Conservation (phyloP, 768 basidiomycete genomes). For the Leccinum imitatum region DNA sequence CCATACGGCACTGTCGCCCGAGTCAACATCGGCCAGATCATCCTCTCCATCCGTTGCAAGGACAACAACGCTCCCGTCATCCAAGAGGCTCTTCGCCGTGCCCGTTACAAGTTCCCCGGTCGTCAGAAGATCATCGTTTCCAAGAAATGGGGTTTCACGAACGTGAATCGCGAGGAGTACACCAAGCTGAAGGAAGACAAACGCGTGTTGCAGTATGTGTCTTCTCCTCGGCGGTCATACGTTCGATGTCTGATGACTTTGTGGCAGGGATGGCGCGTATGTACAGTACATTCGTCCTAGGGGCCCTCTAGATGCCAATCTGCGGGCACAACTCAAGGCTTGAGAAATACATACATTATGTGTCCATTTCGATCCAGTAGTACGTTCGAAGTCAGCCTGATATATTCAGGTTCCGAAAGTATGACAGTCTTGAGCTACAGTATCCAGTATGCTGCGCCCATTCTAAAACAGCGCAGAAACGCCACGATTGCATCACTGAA, state of each 20-base stretch:
- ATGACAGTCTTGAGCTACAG: background rate
- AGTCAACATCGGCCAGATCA: constrained; percentile 96
- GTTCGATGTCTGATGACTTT: background rate
- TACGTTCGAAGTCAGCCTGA: background rate
- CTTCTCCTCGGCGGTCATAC: background rate
- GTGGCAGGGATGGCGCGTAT: constrained; percentile 78
- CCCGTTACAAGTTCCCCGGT: constrained; percentile 99
- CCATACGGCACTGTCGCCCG: constrained; percentile 95
- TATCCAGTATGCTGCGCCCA: background rate
- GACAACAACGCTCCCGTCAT: constrained; percentile 84
- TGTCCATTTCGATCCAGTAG: constrained; percentile 7
- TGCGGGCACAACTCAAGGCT: constrained; percentile 79
- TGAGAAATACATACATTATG: constrained; percentile 33
- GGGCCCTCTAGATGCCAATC: constrained; percentile 83
- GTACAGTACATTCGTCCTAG: constrained; percentile 90
- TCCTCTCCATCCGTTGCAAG: constrained; percentile 89
- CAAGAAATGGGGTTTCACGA: constrained; percentile 99
- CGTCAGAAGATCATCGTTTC: constrained; percentile 96
- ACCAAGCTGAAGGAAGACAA: constrained; percentile 85
- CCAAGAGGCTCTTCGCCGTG: constrained; percentile 95
- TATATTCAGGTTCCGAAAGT: background rate
- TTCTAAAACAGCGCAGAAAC: background rate
- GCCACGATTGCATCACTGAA: background rate
- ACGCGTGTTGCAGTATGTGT: constrained; percentile 80
- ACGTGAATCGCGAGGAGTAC: constrained; percentile 89